Evolutionary conservation across 2,329 filamentous ascomycete species (phyloP).

Genomic region (Cercospora nicotianae): DNA sequence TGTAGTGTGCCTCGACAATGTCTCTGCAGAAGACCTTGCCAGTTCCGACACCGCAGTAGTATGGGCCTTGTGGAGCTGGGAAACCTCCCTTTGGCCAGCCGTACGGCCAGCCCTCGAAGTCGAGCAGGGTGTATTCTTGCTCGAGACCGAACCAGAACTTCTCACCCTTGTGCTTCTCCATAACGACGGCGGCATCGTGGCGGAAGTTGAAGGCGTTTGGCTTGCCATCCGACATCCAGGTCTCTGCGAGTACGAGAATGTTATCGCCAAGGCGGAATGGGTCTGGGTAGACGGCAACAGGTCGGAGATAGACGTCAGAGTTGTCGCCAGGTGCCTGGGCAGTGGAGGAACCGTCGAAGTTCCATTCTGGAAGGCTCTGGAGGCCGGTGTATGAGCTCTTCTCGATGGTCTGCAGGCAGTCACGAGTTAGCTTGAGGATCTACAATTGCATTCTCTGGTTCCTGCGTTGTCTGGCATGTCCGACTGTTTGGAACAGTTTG

Average conservation of each 20-base stretch:
- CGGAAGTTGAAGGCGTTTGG: slow-evolving; percentile 99
- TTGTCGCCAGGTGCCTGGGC: slow-evolving; percentile 90
- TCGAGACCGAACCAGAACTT: slow-evolving; percentile 97
- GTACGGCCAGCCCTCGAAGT: slow-evolving; percentile 81
- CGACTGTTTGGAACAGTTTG: neutral
- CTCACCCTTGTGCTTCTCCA: slow-evolving; percentile 80
- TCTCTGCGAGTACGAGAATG: slow-evolving; percentile 91
- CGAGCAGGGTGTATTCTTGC: slow-evolving; percentile 95
- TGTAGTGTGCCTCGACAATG: slow-evolving; percentile 94
- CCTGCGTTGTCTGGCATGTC: neutral
- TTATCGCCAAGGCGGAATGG: slow-evolving; percentile 89
- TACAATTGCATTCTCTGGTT: neutral
- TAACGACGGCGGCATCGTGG: slow-evolving; percentile 84
- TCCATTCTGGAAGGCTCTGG: slow-evolving; percentile 73
- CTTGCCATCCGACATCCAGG: slow-evolving; percentile 88
- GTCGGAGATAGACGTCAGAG: slow-evolving; percentile 95
- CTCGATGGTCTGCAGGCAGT: slow-evolving; percentile 56
- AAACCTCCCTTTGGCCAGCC: slow-evolving; percentile 87
- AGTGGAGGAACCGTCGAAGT: slow-evolving; percentile 87
- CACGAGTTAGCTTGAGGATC: slow-evolving; percentile 18
- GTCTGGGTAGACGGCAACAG: slow-evolving; percentile 83
- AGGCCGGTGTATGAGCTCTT: slow-evolving; percentile 57
- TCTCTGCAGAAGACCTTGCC: slow-evolving; percentile 98
- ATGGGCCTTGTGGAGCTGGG: slow-evolving; percentile 89
- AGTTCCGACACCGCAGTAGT: slow-evolving; percentile 97